A percentile compares a stretch with the other conserved stretches of the same genome.
Evolutionary conservation across 2,329 filamentous ascomycete species (phyloP).

Genomic region (Coniochaeta ligniaria): DNA sequence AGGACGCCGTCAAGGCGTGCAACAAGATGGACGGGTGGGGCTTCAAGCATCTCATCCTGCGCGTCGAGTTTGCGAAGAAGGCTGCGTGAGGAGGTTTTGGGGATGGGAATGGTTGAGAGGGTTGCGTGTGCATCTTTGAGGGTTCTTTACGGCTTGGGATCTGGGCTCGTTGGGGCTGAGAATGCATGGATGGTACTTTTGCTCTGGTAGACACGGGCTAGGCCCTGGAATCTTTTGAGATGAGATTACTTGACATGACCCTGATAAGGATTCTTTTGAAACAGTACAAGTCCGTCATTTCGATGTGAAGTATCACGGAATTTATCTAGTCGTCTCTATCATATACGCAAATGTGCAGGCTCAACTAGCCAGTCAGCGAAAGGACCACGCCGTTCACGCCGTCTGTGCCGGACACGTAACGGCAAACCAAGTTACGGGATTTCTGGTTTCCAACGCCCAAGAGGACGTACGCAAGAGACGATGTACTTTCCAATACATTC

Average conservation of each 20-base stretch:
- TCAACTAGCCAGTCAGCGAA: not conserved
- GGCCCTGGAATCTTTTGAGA: too few relatives aligned
- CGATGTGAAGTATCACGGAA: too few relatives aligned
- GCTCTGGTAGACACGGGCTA: too few relatives aligned
- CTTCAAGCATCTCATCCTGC: slow-evolving; percentile 80
- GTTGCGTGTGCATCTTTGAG: not conserved
- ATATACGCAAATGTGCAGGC: too few relatives aligned
- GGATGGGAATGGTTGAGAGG: not conserved
- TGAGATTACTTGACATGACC: too few relatives aligned
- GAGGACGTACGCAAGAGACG: too few relatives aligned
- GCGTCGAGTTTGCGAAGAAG: slow-evolving; percentile 84
- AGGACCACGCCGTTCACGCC: not conserved
- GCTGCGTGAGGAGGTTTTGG: slow-evolving; percentile 26
- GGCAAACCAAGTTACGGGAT: too few relatives aligned
- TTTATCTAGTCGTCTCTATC: too few relatives aligned
- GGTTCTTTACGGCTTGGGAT: not conserved
- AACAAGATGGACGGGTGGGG: slow-evolving; percentile 97
- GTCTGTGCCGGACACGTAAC: not conserved
- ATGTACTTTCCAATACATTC: too few relatives aligned
- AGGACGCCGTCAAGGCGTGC: slow-evolving; percentile 86
- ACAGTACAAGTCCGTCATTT: too few relatives aligned
- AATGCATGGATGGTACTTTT: not conserved
- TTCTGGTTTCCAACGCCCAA: too few relatives aligned
- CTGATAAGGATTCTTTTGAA: too few relatives aligned
- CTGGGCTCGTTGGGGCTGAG: not conserved